A percentile compares a stretch with the other conserved stretches of the same genome.
These are phyloP conservation scores for Lupinus albus DNA, from an alignment of 306 rosid species.

Conservation along the genomic window DNA sequence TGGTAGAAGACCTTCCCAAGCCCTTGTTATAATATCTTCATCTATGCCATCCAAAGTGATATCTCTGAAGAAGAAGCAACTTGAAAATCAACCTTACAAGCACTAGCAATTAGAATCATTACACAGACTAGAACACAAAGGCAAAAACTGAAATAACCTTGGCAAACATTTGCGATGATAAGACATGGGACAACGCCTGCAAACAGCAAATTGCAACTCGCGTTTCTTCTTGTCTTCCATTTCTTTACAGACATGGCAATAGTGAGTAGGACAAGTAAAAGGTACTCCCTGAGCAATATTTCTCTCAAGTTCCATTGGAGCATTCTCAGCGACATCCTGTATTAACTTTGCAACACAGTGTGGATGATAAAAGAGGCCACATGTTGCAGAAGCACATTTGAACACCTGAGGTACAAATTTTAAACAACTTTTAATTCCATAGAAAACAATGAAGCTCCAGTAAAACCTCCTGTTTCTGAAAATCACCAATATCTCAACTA, in stretches of 20 bases:
- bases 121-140: slow-evolving; percentile 5
- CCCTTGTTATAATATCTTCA: slow-evolving; percentile 56
- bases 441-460: slow-evolving; percentile 18
- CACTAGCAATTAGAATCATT: slow-evolving; percentile 8
- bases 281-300: slow-evolving; percentile 67
- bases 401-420: slow-evolving; percentile 65
- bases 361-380: slow-evolving; percentile 92
- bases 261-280: slow-evolving; percentile 84
- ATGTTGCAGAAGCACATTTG: slow-evolving; percentile 80
- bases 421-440: slow-evolving; percentile 34
- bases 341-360: slow-evolving; percentile 68
- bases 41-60: slow-evolving; percentile 59
- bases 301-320: slow-evolving; percentile 59
- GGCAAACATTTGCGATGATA: slow-evolving; percentile 96
- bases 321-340: slow-evolving; percentile 48
- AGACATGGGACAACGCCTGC: slow-evolving; percentile 92
- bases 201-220: slow-evolving; percentile 77
- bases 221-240: slow-evolving; percentile 67
- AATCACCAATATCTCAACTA: background rate
- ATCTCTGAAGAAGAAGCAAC: slow-evolving; percentile 57
- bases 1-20: slow-evolving; percentile 80
- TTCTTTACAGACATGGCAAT: slow-evolving; percentile 72
- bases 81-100: slow-evolving; percentile 42
- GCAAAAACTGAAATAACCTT: slow-evolving; percentile 48
- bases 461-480: slow-evolving; percentile 6